phyloP scores from a whole-genome alignment of 345 rosid genomes.

The Salix dunnii region DNA sequence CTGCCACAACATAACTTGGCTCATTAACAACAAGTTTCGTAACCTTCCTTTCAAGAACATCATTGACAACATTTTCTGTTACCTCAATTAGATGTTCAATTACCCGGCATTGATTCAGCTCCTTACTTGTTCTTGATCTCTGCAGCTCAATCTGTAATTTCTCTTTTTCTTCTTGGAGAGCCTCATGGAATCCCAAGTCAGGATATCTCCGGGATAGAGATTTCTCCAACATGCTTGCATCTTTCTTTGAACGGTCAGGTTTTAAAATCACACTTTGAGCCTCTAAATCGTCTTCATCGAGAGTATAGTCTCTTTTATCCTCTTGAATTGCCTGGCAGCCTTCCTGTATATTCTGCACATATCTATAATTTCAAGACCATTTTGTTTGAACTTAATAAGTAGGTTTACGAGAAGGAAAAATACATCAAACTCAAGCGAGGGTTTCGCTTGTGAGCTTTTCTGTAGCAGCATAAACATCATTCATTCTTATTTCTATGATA shows the following conservation, averaged over 20 bases:
- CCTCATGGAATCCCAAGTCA: conserved; percentile 28
- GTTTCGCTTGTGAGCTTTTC: no score
- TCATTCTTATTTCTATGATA: no score
- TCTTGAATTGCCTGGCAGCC: conserved; percentile 31
- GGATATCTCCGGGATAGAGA: conserved; percentile 37
- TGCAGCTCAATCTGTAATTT: conserved; percentile 38
- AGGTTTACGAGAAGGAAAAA: no score
- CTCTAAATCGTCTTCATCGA: conserved; percentile 38
- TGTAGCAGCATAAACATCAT: no score
- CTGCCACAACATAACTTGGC: conserved; percentile 23
- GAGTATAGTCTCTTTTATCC: conserved; percentile 35
- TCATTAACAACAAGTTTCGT: conserved; percentile 32
- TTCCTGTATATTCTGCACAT: conserved; percentile 24
- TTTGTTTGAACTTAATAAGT: no score
- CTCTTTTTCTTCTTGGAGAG: conserved; percentile 34
- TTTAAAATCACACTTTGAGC: conserved; percentile 26
- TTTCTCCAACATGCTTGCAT: conserved; percentile 29
- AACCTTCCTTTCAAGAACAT: conserved; percentile 12
- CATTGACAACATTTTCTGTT: conserved; percentile 19
- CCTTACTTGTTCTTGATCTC: conserved; percentile 25
- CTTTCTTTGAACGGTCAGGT: conserved; percentile 30
- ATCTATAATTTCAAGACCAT: no score
- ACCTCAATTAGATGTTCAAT: conserved; percentile 36
- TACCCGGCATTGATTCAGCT: conserved; percentile 35
- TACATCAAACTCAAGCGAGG: no score